Evolutionary conservation across 202 grass and related monocot genomes (phyloP).

Genomic region (Schoenoplectus triqueter): DNA sequence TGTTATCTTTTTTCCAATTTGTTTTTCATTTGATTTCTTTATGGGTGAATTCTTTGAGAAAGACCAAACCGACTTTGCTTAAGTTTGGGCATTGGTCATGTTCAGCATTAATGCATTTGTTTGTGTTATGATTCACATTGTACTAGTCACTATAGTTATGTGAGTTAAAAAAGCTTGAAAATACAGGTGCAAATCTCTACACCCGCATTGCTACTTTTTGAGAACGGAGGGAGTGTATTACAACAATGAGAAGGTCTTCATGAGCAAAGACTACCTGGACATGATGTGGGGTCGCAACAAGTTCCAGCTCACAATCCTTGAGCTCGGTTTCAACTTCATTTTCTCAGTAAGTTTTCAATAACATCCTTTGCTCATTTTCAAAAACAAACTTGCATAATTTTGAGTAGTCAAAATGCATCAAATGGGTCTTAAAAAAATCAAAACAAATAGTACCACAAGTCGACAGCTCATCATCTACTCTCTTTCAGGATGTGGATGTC

Average conservation of each 20-base stretch:
- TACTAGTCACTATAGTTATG: background rate
- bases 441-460: background rate
- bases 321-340: slow-evolving; percentile 87
- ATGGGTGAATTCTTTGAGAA: background rate
- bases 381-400: background rate
- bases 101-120: background rate
- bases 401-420: background rate
- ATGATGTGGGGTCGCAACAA: slow-evolving; percentile 82
- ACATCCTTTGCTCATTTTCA: background rate
- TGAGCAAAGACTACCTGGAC: slow-evolving; percentile 87
- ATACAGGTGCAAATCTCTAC: slow-evolving; percentile 53
- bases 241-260: slow-evolving; percentile 71
- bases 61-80: background rate
- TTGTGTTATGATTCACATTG: too few relatives aligned
- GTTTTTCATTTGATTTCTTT: background rate
- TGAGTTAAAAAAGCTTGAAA: background rate
- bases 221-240: slow-evolving; percentile 57
- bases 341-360: slow-evolving; percentile 58
- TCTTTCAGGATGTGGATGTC: slow-evolving; percentile 74
- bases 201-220: slow-evolving; percentile 73
- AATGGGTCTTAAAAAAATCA: background rate
- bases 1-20: background rate
- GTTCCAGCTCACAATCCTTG: slow-evolving; percentile 65
- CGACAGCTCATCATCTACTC: background rate
- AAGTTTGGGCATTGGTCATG: background rate